phyloP scores from a whole-genome alignment of 108 stramenopile species.

The Cyclotella cryptica region DNA sequence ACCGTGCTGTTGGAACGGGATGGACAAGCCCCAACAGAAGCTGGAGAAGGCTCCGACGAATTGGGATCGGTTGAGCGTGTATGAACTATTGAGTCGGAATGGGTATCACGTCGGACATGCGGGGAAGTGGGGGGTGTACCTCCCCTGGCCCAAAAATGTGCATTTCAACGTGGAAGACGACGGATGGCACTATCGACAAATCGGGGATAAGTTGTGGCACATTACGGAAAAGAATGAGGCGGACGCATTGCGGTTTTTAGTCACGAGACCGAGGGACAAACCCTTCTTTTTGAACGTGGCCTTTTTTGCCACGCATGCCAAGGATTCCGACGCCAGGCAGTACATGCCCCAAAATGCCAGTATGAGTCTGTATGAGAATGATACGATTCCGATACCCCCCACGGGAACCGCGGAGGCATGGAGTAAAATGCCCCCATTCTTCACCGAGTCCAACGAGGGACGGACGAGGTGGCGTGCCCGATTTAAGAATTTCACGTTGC shows the following conservation, averaged over 20 bases:
- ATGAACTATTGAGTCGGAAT: constrained; percentile 29
- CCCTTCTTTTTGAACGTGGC: constrained; percentile 75
- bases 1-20: constrained; percentile 51
- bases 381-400: constrained; percentile 60
- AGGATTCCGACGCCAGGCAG: constrained; percentile 43
- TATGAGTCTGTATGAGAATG: constrained; percentile 59
- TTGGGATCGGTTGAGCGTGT: constrained; percentile 50
- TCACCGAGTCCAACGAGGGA: constrained; percentile 67
- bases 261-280: constrained; percentile 61
- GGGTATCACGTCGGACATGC: constrained; percentile 71
- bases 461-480: constrained; percentile 63
- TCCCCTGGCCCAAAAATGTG: constrained; percentile 38
- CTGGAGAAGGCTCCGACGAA: constrained; percentile 32
- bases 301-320: constrained; percentile 81
- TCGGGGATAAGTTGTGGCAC: constrained; percentile 48
- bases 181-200: constrained; percentile 49
- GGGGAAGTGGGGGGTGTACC: constrained; percentile 64
- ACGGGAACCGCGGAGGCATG: constrained; percentile 51
- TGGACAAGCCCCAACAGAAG: constrained; percentile 24
- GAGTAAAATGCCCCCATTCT: constrained; percentile 62
- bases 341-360: constrained; percentile 62
- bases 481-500: constrained; percentile 58
- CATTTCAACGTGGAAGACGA: constrained; percentile 54
- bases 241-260: constrained; percentile 68
- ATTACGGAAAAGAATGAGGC: constrained; percentile 74